Evolutionary conservation across 1,139 yeast species (phyloP), one percentile per base, ranked within the genome.

Genomic region (Nakaseomyces sp.): DNA sequence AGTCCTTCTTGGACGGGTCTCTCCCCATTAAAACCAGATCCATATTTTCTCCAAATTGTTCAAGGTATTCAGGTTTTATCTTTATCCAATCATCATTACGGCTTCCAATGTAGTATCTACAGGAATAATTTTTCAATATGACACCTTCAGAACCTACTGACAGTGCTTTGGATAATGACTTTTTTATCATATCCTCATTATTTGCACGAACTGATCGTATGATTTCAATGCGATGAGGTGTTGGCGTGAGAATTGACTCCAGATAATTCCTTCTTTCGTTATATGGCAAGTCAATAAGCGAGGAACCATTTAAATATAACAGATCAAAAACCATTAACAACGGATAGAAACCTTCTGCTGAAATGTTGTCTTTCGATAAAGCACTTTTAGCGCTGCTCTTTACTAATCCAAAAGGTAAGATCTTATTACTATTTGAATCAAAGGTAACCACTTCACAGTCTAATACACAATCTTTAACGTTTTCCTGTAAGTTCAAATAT

Each of bases 361-460:
- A 40, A 24, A 51, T 45, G 2, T 54, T 55, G 48, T 72, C 74
- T 50, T 74, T 38, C 20, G 50, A 50, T 13, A 62, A 35, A 9
- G 52, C 56, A 38, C 54, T 53, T 7, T 53, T 63, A 0, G 93
- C 94, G 37, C 85, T 76, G 5, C 83, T 71, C 56, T 84, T 82
- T 33, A 89, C 71, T 0, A 85, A 74, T 0, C 95, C 94, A 65
- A 86, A 86, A 0, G 96, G 95, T 17, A 86, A 65, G 7, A 86
- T 71, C 1, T 70, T 70, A 32, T 79, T 66, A 16, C 77, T 65
- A 10, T 71, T 66, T 10, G 75, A 75, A 60, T 89, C 96, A 75
- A 79, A 88, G 0, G 95, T 88, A 0, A 89, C 80, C 88, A 91
- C 84, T 64, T 91, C 98, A 1, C 98, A 97, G 64, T 91, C 98